Percentiles rank a stretch among this genome's conserved stretches.
Conservation (phyloP, 257 asterid genomes). For the Capsicum rhomboideum region DNA sequence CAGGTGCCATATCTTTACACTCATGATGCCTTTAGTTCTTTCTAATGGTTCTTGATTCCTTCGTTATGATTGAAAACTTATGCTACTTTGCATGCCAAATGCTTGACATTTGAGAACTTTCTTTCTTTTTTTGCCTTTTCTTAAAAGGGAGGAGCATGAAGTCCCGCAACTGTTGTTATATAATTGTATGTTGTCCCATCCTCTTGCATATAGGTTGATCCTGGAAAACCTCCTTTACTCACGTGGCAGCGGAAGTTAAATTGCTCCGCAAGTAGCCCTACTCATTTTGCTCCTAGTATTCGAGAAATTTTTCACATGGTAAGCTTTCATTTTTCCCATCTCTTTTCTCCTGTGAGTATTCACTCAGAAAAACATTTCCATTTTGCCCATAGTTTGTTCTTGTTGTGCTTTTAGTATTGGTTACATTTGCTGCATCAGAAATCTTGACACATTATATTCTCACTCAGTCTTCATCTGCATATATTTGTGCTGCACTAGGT, state of each 20-base stretch:
- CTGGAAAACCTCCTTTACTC: conserved; percentile 63
- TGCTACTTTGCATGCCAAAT: neutral
- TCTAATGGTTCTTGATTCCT: neutral
- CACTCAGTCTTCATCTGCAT: neutral
- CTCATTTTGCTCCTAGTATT: conserved; percentile 48
- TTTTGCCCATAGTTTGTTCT: neutral
- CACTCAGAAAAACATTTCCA: neutral
- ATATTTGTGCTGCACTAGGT: neutral
- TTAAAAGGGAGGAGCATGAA: neutral
- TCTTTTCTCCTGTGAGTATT: neutral
- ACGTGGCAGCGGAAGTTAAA: conserved; percentile 64
- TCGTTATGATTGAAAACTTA: neutral
- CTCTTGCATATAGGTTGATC: conserved; percentile 29
- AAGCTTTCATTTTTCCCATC: conserved; percentile 2
- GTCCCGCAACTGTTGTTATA: neutral
- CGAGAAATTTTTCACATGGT: conserved; percentile 64
- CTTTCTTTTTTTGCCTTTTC: neutral
- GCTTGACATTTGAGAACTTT: neutral
- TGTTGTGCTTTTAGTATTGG: neutral
- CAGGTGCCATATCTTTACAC: too few relatives aligned
- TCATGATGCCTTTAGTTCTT: neutral
- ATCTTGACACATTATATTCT: neutral
- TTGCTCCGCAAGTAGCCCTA: conserved; percentile 36
- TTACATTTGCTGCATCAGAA: neutral
- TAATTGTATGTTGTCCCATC: neutral